Evolutionary conservation across 2,329 filamentous ascomycete species (phyloP), one percentile per base, ranked within the genome.

Genomic region (Cytospora chrysosperma): DNA sequence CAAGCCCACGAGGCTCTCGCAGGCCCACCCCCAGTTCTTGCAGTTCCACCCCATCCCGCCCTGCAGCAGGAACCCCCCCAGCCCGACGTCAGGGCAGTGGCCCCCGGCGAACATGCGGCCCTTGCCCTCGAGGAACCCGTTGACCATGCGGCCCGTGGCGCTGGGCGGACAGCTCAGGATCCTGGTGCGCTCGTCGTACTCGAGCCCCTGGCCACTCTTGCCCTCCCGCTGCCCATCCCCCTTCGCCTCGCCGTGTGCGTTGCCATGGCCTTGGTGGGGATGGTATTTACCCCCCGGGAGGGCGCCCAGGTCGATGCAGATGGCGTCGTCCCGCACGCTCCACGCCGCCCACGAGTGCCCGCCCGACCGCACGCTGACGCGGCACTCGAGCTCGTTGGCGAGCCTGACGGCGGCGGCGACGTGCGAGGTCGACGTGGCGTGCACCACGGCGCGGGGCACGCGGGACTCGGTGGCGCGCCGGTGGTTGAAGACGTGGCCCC

Each of bases 1-100:
- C 12, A 83, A 67, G 1, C 73, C 79, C 2, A 75, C 59, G 1
- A 84, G 72, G 17, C 72, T 70, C 67, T 83, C 78, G 61, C 82
- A 85, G 0, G 81, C 81, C 79, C 81, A 84, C 0, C 83, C 82
- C 82, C 82, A 85, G 65, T 80, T 82, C 70, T 78, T 80, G 67
- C 79, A 83, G 67, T 84, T 84, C 83, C 83, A 86, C 0, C 83
- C 83, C 81, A 85, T 84, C 1, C 83, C 83, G 0, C 83, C 83
- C 67, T 85, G 82, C 17, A 86, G 70, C 26, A 85, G 69, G 65
- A 85, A 85, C 0, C 83, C 83, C 0, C 82, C 82, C n/a, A 85
- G 68, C 10, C 81, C 83, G 21, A 85, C 83, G 70, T 84, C 81
- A 0, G 82, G 82, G 69, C 82, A 85, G 70, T 85, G 83, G 0